Percentiles rank a stretch among this genome's conserved stretches.
Conservation (phyloP, 2,329 filamentous ascomycete species). For the Elsinoe batatas region DNA sequence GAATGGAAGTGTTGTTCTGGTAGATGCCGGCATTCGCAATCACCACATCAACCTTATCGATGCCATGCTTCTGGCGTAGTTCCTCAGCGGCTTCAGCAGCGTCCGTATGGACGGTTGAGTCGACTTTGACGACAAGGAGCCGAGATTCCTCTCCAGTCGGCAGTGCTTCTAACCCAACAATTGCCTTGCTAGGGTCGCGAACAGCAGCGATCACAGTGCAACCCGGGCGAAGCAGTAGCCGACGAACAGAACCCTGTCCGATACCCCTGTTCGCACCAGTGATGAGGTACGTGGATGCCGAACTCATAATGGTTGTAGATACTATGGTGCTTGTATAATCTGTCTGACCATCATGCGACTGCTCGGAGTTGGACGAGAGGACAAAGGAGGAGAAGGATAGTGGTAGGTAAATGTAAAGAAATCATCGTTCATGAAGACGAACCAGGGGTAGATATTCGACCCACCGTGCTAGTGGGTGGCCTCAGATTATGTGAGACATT, state of each 20-base stretch:
- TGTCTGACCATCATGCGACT: too few species aligned
- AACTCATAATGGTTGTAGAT: not conserved
- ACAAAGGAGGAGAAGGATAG: too few species aligned
- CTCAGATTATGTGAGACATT: not conserved
- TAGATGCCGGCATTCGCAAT: conserved; percentile 19
- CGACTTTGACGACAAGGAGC: conserved; percentile 36
- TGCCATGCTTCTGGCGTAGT: conserved; percentile 20
- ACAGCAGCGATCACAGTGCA: conserved; percentile 26
- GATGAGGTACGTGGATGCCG: conserved; percentile 22
- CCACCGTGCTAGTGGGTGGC: not conserved
- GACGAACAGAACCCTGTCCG: conserved; percentile 27
- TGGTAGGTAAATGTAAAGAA: too few species aligned
- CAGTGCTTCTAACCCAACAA: conserved; percentile 20
- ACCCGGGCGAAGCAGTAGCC: conserved; percentile 20
- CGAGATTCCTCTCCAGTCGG: conserved; percentile 27
- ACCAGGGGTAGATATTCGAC: too few species aligned
- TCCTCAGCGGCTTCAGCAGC: conserved; percentile 23
- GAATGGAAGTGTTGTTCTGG: not conserved
- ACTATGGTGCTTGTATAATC: not conserved
- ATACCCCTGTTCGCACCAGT: conserved; percentile 30
- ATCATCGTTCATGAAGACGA: too few species aligned
- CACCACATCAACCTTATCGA: conserved; percentile 22
- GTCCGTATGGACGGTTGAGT: conserved; percentile 29
- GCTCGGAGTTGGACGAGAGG: too few species aligned
- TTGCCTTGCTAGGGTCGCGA: conserved; percentile 23